These are phyloP conservation scores for Phytopythium cucurbitacearum DNA, from an alignment of 352 stramenopile genomes.

Conservation along the genomic window DNA sequence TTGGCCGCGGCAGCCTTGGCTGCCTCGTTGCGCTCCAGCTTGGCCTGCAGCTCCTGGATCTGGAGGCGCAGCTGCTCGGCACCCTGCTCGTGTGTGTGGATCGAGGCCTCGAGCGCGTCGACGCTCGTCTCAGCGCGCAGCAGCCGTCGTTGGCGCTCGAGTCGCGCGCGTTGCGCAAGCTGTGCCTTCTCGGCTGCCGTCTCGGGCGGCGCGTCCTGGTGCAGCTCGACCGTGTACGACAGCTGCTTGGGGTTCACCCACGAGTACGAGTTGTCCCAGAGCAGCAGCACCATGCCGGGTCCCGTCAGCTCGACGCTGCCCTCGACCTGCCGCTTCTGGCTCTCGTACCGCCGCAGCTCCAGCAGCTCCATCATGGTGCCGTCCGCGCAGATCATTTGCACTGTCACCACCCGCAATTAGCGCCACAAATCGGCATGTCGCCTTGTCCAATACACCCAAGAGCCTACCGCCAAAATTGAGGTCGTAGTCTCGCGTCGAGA, in stretches of 20 bases:
- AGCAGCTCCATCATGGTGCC: conserved; percentile 52
- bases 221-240: conserved; percentile 65
- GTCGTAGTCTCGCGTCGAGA: conserved; percentile 70
- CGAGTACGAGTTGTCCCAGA: conserved; percentile 84
- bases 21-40: conserved; percentile 33
- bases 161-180: conserved; percentile 36
- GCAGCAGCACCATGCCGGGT: conserved; percentile 52
- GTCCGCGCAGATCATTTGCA: conserved; percentile 62
- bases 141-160: conserved; percentile 41
- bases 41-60: conserved; percentile 47
- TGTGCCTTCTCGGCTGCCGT: conserved; percentile 34
- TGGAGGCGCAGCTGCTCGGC: conserved; percentile 51
- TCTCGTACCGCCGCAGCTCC: conserved; percentile 57
- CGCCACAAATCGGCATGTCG: not conserved
- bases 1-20: conserved; percentile 24
- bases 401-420: conserved; percentile 2
- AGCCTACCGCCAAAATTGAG: conserved; percentile 48
- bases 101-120: conserved; percentile 32
- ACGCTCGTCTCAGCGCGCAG: conserved; percentile 30
- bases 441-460: not conserved
- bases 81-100: conserved; percentile 37
- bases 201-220: conserved; percentile 44
- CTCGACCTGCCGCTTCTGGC: conserved; percentile 44
- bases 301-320: conserved; percentile 40
- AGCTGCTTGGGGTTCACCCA: conserved; percentile 81